phyloP scores from a whole-genome alignment of 495 filamentous ascomycete species.

The Aspergillus ellipticus region DNA sequence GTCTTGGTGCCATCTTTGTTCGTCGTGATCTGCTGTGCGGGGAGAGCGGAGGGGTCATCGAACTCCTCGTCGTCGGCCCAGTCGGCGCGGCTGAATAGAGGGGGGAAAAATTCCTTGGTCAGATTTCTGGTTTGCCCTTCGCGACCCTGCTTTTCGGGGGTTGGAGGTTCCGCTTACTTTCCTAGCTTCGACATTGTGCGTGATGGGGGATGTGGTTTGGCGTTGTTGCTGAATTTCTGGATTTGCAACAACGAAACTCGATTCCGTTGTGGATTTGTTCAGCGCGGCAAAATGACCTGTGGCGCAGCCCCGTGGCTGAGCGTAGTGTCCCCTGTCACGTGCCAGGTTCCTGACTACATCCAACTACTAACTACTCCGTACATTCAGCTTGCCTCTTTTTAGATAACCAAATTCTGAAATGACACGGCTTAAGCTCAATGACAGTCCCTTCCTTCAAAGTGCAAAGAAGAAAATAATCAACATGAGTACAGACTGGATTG shows the following conservation, averaged over 20 bases:
- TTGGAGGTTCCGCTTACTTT: slow-evolving; percentile 35
- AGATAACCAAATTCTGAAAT: too few relatives aligned
- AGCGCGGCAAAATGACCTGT: slow-evolving; percentile 31
- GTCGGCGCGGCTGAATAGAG: slow-evolving; percentile 59
- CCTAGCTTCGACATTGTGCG: slow-evolving; percentile 46
- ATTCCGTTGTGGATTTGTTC: slow-evolving; percentile 50
- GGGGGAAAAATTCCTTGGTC: slow-evolving; percentile 17
- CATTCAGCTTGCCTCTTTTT: neutral
- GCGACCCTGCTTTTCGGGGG: neutral
- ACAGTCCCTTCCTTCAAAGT: too few relatives aligned
- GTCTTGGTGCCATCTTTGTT: slow-evolving; percentile 99
- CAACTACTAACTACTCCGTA: too few relatives aligned
- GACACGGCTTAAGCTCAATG: too few relatives aligned
- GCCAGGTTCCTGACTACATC: too few relatives aligned
- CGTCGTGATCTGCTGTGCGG: slow-evolving; percentile 76
- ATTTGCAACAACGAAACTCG: slow-evolving; percentile 33
- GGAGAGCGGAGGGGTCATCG: slow-evolving; percentile 75
- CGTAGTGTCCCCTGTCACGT: slow-evolving; percentile 30
- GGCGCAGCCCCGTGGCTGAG: slow-evolving; percentile 39
- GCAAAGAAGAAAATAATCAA: too few relatives aligned
- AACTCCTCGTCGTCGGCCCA: slow-evolving; percentile 98
- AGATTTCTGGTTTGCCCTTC: slow-evolving; percentile 1
- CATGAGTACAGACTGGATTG: too few relatives aligned
- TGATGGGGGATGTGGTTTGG: slow-evolving; percentile 19
- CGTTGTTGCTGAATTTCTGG: slow-evolving; percentile 43